Percentiles rank a stretch among this genome's conserved stretches.
Conservation (phyloP, 148 eudicot species). For the Rhododendron mucronatum region DNA sequence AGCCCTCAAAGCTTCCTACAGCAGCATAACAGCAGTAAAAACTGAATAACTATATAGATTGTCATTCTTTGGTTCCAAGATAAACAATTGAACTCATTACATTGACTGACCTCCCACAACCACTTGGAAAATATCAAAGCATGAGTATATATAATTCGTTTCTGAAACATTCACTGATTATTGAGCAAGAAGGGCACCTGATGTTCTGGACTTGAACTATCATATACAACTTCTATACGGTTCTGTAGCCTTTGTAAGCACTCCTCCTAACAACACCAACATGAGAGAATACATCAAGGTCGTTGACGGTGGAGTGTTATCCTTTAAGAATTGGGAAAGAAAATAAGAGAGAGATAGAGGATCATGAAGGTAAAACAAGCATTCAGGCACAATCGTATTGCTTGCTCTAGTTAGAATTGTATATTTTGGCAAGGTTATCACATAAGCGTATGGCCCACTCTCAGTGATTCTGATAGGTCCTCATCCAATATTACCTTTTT, state of each 20-base stretch:
- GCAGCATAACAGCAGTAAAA: conserved; percentile 2
- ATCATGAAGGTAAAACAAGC: not conserved
- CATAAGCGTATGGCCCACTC: not conserved
- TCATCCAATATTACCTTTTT: not conserved
- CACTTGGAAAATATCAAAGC: not conserved
- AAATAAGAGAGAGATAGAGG: not conserved
- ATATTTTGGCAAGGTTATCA: not conserved
- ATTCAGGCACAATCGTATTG: not conserved
- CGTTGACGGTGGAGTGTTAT: not conserved
- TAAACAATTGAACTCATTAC: not conserved
- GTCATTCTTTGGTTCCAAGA: not conserved
- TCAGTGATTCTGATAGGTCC: not conserved
- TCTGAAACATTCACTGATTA: not conserved
- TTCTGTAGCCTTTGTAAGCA: conserved; percentile 76
- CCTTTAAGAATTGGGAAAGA: not conserved
- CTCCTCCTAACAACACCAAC: conserved; percentile 59
- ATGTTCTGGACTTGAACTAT: conserved; percentile 72
- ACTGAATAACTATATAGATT: not conserved
- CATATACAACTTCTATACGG: conserved; percentile 81
- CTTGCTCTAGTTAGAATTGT: not conserved
- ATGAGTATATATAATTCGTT: not conserved
- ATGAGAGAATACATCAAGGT: conserved; percentile 10
- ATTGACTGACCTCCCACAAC: not conserved
- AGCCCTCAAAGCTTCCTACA: conserved; percentile 75
- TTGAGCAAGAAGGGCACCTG: conserved; percentile 42